Conservation (phyloP, 257 asterid genomes). For the Solanum sitiens region DNA sequence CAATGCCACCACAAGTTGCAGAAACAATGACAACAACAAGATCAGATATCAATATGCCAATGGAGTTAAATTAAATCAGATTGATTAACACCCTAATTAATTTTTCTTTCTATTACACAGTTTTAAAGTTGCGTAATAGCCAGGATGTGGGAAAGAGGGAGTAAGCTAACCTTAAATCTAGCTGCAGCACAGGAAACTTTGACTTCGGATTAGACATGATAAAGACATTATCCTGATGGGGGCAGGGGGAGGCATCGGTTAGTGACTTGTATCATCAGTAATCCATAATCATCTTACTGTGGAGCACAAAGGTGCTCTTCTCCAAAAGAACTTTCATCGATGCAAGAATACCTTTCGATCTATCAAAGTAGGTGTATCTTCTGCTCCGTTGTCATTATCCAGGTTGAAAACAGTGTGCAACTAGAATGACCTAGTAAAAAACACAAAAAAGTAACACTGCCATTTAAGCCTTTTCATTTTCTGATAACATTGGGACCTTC, state of each 20-base stretch:
- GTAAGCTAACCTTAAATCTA: slow-evolving; percentile 64
- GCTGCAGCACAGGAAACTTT: slow-evolving; percentile 63
- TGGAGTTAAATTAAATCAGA: neutral
- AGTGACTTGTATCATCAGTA: neutral
- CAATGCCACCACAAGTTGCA: slow-evolving; percentile 91
- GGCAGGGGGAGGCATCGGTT: neutral
- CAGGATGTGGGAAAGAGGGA: slow-evolving; percentile 1
- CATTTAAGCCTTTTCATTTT: slow-evolving; percentile 1
- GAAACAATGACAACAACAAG: slow-evolving; percentile 78
- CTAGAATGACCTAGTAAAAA: slow-evolving; percentile 49
- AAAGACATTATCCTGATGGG: slow-evolving; percentile 63
- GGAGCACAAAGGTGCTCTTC: neutral
- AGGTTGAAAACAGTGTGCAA: slow-evolving; percentile 62
- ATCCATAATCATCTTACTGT: neutral
- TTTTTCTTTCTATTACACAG: neutral
- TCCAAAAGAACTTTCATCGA: neutral
- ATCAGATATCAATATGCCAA: slow-evolving; percentile 67
- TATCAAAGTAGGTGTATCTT: slow-evolving; percentile 70
- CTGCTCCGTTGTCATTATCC: slow-evolving; percentile 58
- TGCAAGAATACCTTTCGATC: slow-evolving; percentile 47
- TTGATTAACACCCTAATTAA: neutral
- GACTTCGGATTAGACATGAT: slow-evolving; percentile 76
- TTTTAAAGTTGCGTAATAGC: neutral
- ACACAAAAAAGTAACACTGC: slow-evolving; percentile 13
- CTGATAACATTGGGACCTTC: slow-evolving; percentile 1